These are phyloP conservation scores for Trypanosoma platydactyli DNA, from an alignment of 208 protist species.

Conservation along the genomic window DNA sequence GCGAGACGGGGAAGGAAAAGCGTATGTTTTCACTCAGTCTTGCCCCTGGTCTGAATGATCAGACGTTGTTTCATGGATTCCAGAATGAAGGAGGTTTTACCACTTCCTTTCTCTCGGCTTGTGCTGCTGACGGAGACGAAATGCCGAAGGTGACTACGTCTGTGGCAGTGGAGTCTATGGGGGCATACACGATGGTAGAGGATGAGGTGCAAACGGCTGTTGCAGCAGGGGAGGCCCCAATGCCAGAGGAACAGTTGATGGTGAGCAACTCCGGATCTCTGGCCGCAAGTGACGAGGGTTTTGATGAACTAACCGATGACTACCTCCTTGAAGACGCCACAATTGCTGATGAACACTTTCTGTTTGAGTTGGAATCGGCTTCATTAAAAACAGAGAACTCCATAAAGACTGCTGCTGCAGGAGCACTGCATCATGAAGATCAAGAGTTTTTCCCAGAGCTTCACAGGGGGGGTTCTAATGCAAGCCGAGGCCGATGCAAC, in stretches of 20 bases:
- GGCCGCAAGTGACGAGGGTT: conserved; percentile 22
- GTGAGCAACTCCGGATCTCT: not conserved
- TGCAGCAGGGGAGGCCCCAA: not conserved
- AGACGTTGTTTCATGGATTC: not conserved
- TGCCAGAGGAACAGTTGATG: not conserved
- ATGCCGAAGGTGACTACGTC: too few relatives aligned
- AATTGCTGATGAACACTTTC: not conserved
- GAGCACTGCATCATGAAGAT: not conserved
- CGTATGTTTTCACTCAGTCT: not conserved
- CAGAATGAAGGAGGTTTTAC: not conserved
- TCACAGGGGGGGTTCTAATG: too few relatives aligned
- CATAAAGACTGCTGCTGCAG: not conserved
- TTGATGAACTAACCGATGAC: conserved; percentile 22
- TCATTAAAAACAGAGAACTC: not conserved
- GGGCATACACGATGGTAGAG: too few relatives aligned
- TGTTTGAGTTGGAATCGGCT: conserved; percentile 1
- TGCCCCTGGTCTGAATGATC: not conserved
- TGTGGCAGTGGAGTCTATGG: too few relatives aligned
- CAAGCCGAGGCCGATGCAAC: too few relatives aligned
- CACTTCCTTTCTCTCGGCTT: too few relatives aligned
- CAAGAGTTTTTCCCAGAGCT: too few relatives aligned
- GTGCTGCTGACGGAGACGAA: too few relatives aligned
- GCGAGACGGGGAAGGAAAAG: conserved; percentile 6
- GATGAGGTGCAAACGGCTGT: not conserved
- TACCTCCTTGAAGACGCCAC: conserved; percentile 28